Percentiles rank a stretch among this genome's conserved stretches.
Evolutionary conservation across 768 basidiomycete species (phyloP).

Genomic region (Artomyces pyxidatus): DNA sequence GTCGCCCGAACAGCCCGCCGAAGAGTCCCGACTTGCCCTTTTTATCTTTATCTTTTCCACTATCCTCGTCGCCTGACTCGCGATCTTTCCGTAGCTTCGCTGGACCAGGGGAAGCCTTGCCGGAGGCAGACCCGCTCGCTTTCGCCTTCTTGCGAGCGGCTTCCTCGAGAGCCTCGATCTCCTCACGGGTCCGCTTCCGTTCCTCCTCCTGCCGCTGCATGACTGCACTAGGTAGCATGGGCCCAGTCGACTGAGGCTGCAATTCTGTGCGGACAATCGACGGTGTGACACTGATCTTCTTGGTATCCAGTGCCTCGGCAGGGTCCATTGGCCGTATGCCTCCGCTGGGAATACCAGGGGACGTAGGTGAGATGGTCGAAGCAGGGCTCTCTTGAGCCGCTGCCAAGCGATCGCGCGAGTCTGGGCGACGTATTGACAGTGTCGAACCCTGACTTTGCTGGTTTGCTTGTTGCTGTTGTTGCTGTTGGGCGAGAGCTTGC

Average conservation of each 20-base stretch:
- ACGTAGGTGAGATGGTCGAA: slow-evolving; percentile 23
- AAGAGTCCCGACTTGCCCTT: slow-evolving; percentile 73
- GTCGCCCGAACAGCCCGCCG: slow-evolving; percentile 64
- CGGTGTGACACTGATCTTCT: slow-evolving; percentile 72
- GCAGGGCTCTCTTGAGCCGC: slow-evolving; percentile 19
- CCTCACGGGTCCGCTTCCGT: slow-evolving; percentile 44
- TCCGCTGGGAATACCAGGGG: slow-evolving; percentile 18
- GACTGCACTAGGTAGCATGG: slow-evolving; percentile 31
- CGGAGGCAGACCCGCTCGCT: background rate
- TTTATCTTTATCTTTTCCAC: slow-evolving; percentile 43
- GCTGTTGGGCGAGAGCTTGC: slow-evolving; percentile 17
- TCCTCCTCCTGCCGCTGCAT: slow-evolving; percentile 44
- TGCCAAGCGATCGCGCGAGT: slow-evolving; percentile 42
- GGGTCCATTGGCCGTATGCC: slow-evolving; percentile 57
- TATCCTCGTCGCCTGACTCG: slow-evolving; percentile 32
- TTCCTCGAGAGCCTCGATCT: slow-evolving; percentile 37
- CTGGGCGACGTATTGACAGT: slow-evolving; percentile 33
- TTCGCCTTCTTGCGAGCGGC: slow-evolving; percentile 42
- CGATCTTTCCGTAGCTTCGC: slow-evolving; percentile 39
- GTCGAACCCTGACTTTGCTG: slow-evolving; percentile 15
- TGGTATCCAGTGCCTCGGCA: slow-evolving; percentile 62
- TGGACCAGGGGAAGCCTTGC: slow-evolving; percentile 5
- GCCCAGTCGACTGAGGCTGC: slow-evolving; percentile 15
- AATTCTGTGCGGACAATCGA: slow-evolving; percentile 52
- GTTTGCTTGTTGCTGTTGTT: slow-evolving; percentile 15